phyloP scores from a whole-genome alignment of 495 filamentous ascomycete genomes.

The Rhizodiscina lignyota region DNA sequence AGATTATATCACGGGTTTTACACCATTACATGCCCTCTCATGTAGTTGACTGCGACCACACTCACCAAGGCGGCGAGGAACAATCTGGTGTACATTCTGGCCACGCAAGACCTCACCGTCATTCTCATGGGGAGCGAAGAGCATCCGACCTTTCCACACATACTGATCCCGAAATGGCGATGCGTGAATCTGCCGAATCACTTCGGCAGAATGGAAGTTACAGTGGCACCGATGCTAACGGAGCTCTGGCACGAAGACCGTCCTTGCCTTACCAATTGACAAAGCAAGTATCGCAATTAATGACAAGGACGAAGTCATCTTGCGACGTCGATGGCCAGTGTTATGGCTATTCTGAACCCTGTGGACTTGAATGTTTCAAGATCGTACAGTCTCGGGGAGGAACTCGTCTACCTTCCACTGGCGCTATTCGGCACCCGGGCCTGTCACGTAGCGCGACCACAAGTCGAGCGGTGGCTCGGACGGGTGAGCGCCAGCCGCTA shows the following conservation, averaged over 20 bases:
- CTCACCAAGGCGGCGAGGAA: constrained; percentile 25
- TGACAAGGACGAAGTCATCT: neutral
- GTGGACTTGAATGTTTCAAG: constrained; percentile 67
- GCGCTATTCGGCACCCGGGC: constrained; percentile 6
- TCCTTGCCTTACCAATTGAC: neutral
- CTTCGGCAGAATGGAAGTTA: neutral
- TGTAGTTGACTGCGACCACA: constrained; percentile 83
- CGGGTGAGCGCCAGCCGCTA: constrained; percentile 16
- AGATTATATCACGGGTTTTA: constrained; percentile 58
- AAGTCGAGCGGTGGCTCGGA: neutral
- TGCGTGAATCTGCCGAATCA: neutral
- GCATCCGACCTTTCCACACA: too few relatives aligned
- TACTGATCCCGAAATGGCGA: neutral
- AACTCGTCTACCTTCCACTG: constrained; percentile 2
- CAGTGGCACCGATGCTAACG: neutral
- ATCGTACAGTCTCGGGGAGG: constrained; percentile 11
- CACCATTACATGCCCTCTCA: constrained; percentile 83
- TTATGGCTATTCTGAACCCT: constrained; percentile 71
- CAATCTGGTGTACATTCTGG: neutral
- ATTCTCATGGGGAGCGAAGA: too few relatives aligned
- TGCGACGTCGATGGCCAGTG: constrained; percentile 67
- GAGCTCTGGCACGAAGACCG: neutral
- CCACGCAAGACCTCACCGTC: neutral
- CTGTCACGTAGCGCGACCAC: constrained; percentile 7
- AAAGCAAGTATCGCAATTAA: neutral